A percentile compares a stretch with the other conserved stretches of the same genome.
Evolutionary conservation across 2,329 filamentous ascomycete genomes (phyloP).

Genomic region (Sordariomycetes sp.): DNA sequence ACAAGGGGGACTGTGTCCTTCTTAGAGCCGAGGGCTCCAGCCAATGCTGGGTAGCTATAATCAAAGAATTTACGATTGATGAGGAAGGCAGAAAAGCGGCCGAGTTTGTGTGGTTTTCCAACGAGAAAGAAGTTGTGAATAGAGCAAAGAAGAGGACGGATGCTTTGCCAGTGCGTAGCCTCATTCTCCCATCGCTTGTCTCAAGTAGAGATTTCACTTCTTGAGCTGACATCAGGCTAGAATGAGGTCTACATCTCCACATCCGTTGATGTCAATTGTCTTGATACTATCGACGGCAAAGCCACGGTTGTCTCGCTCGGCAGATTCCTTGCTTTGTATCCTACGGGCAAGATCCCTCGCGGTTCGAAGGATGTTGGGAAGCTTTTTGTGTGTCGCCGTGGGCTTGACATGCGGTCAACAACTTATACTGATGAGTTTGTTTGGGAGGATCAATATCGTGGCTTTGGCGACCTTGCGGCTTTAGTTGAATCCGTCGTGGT

Average conservation of each 20-base stretch:
- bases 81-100: conserved; percentile 68
- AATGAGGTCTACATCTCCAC: conserved; percentile 90
- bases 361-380: conserved; percentile 67
- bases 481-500: conserved; percentile 56
- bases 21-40: conserved; percentile 78
- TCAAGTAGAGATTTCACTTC: neutral
- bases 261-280: conserved; percentile 74
- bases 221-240: conserved; percentile 18
- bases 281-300: conserved; percentile 83
- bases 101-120: conserved; percentile 92
- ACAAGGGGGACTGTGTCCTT: conserved; percentile 69
- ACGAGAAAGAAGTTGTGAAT: conserved; percentile 77
- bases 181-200: neutral
- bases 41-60: conserved; percentile 85
- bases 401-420: conserved; percentile 77
- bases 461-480: conserved; percentile 47
- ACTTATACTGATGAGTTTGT: conserved; percentile 85
- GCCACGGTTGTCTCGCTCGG: conserved; percentile 65
- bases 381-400: conserved; percentile 78
- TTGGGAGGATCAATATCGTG: conserved; percentile 76
- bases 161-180: conserved; percentile 47
- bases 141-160: conserved; percentile 72
- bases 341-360: conserved; percentile 61
- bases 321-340: conserved; percentile 55
- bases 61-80: conserved; percentile 67